Base-by-base conservation (phyloP, 1,284 basidiomycete species). In the Sporisorium sorghi region DNA sequence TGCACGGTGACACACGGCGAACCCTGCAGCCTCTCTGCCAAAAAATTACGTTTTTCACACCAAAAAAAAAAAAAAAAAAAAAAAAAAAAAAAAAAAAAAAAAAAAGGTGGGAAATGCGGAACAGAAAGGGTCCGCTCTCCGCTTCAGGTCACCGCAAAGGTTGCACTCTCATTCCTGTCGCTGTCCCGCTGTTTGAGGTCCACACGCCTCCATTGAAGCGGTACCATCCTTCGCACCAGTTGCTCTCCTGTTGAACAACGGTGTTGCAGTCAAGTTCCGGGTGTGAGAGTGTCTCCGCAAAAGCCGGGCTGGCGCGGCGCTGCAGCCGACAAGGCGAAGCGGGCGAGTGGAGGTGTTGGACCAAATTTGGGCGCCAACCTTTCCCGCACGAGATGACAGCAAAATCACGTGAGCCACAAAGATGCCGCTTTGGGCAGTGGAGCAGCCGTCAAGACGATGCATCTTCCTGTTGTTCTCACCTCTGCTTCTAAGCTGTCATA, bases 1-100 rank as follows among this genome's bases (percentile, higher is more conserved):
- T 30, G 46, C 46, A 47, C 46, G 30, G 46, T 47, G 46, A 47
- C 46, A 47, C 24, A 47, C n/a, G n/a, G n/a, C 30, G n/a, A 24
- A 24, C 40, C 24, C 24, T 28, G 44, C 44, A 30, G 26, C 24
- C 26, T 24, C 28, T 30, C 44, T 28, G 14, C 14, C n/a, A 6
- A 19, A 40, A 40, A 19, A n/a, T 37, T 5, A 7, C 3, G 4
- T 9, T 40, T 40, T 40, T 37, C 35, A 37, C 37, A 40, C 37
- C n/a, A 40, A 15, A 15, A n/a, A n/a, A n/a, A n/a, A n/a, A n/a
- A n/a, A n/a, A n/a, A n/a, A n/a, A n/a, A n/a, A n/a, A n/a, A n/a
- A n/a, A n/a, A n/a, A n/a, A n/a, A n/a, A n/a, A n/a, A n/a, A n/a
- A n/a, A n/a, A n/a, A n/a, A n/a, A n/a, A n/a, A n/a, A n/a, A n/a